phyloP scores from a whole-genome alignment of 768 basidiomycete species.

The Leucocoprinus birnbaumii region DNA sequence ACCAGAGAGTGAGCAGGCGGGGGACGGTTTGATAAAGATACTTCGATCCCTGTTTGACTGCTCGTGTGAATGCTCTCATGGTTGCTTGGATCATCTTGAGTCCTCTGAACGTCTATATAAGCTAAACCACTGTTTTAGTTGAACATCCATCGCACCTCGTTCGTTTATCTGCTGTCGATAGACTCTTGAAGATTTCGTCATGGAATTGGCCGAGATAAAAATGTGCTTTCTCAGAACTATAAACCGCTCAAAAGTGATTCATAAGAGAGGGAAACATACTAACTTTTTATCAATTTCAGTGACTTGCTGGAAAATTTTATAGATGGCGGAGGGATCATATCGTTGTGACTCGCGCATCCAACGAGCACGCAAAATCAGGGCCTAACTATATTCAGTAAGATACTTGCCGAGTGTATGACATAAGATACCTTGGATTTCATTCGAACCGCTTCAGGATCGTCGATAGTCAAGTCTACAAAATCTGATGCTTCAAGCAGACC shows the following conservation, averaged over 20 bases:
- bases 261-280: slow-evolving; percentile 6
- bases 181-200: slow-evolving; percentile 66
- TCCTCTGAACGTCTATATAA: slow-evolving; percentile 35
- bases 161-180: slow-evolving; percentile 43
- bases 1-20: slow-evolving; percentile 90
- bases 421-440: slow-evolving; percentile 69
- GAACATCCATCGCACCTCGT: slow-evolving; percentile 14
- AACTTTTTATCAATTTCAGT: slow-evolving; percentile 50
- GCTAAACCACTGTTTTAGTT: background rate
- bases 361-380: slow-evolving; percentile 76
- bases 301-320: slow-evolving; percentile 53
- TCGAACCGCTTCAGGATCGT: slow-evolving; percentile 46
- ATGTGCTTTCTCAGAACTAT: slow-evolving; percentile 79
- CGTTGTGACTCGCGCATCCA: slow-evolving; percentile 93
- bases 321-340: slow-evolving; percentile 63
- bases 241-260: background rate
- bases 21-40: slow-evolving; percentile 96
- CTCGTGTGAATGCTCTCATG: slow-evolving; percentile 62
- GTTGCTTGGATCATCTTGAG: slow-evolving; percentile 65
- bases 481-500: slow-evolving; percentile 43
- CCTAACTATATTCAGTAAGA: slow-evolving; percentile 38
- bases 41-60: slow-evolving; percentile 84
- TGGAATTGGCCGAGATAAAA: slow-evolving; percentile 90
- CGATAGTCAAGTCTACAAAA: slow-evolving; percentile 57
- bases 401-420: background rate